Evolutionary conservation across 2,329 filamentous ascomycete genomes (phyloP).

Genomic region (Acrodontium crateriforme): DNA sequence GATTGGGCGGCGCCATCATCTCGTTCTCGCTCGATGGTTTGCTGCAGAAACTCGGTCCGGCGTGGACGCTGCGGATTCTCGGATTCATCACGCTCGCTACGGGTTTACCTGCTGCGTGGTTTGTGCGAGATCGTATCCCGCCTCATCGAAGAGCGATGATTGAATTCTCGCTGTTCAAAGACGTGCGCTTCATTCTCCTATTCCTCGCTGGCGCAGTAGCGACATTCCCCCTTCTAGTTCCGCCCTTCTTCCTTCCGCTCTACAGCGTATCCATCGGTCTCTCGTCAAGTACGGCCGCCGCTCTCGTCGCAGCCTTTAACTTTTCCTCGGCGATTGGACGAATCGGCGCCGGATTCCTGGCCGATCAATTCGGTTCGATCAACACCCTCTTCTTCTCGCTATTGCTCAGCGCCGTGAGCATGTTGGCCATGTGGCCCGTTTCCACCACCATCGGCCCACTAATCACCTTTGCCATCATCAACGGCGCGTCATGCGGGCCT

Average conservation of each 20-base stretch:
- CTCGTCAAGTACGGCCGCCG: constrained; percentile 20
- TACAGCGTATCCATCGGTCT: constrained; percentile 43
- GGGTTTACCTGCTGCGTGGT: constrained; percentile 41
- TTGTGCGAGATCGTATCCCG: constrained; percentile 37
- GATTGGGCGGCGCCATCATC: constrained; percentile 37
- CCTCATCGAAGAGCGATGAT: too few species aligned
- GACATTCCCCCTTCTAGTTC: constrained; percentile 47
- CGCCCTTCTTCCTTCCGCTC: constrained; percentile 47
- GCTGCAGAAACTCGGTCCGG: constrained; percentile 34
- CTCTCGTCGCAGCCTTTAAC: constrained; percentile 47
- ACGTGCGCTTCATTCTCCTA: constrained; percentile 34
- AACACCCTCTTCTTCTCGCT: constrained; percentile 42
- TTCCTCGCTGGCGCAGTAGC: constrained; percentile 42
- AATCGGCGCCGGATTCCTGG: constrained; percentile 39
- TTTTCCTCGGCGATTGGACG: constrained; percentile 46
- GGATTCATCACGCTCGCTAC: constrained; percentile 40
- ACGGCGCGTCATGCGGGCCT: constrained; percentile 46
- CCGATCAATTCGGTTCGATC: constrained; percentile 40
- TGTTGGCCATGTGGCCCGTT: constrained; percentile 48
- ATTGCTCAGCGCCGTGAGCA: constrained; percentile 41
- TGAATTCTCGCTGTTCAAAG: constrained; percentile 27
- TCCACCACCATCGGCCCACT: constrained; percentile 41
- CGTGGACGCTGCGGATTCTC: constrained; percentile 32
- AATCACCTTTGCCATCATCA: constrained; percentile 44
- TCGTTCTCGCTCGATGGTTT: constrained; percentile 33